Conservation (phyloP, 495 filamentous ascomycete species). For the Tuber aestivum region DNA sequence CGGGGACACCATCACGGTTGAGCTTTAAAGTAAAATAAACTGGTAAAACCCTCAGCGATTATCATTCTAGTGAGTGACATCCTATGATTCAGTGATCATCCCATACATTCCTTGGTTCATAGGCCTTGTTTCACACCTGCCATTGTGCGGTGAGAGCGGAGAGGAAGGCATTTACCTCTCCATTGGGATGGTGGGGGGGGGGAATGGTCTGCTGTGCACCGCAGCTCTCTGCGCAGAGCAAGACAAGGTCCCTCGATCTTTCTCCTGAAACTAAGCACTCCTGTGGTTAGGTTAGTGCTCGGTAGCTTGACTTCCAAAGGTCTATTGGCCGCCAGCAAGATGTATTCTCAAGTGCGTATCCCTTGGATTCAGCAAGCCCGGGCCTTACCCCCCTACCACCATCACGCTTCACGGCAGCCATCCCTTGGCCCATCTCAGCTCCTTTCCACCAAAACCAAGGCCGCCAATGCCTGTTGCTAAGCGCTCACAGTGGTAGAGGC, state of each 20-base stretch:
- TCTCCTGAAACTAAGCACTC: conserved; percentile 3
- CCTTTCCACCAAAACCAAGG: background rate
- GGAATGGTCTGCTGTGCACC: background rate
- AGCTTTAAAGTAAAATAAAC: background rate
- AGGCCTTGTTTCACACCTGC: background rate
- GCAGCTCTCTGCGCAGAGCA: background rate
- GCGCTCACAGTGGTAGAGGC: background rate
- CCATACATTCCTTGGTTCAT: background rate
- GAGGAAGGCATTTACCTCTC: background rate
- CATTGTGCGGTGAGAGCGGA: background rate
- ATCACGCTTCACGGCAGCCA: background rate
- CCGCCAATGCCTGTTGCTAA: background rate
- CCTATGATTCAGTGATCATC: background rate
- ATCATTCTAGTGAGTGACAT: background rate
- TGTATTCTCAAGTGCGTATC: background rate
- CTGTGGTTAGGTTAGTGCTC: background rate
- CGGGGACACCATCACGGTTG: background rate
- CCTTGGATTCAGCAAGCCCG: background rate
- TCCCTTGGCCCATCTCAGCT: background rate
- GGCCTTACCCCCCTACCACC: background rate
- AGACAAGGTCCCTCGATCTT: background rate
- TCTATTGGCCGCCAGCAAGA: background rate
- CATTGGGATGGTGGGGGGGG: background rate
- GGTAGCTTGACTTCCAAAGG: background rate
- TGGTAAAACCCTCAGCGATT: background rate